Percentiles rank a stretch among this genome's conserved stretches.
Evolutionary conservation across 768 basidiomycete genomes (phyloP).

Genomic region (Suillus bovinus): DNA sequence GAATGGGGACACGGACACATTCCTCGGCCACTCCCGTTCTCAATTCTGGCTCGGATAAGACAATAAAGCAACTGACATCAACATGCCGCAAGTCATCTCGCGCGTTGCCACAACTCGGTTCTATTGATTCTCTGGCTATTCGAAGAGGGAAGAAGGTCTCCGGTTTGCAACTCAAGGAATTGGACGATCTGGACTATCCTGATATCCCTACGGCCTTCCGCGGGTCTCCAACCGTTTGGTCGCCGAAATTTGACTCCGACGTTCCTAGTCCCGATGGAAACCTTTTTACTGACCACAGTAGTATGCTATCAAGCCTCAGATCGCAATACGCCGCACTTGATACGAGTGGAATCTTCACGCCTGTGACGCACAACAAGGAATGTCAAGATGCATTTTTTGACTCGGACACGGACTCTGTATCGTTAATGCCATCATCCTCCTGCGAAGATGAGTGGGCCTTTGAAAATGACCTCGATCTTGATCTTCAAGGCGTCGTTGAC

Average conservation of each 20-base stretch:
- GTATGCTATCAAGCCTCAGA: slow-evolving; percentile 38
- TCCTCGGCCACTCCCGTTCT: slow-evolving; percentile 1
- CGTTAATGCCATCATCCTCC: slow-evolving; percentile 8
- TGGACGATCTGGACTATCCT: slow-evolving; percentile 34
- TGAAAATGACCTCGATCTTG: slow-evolving; percentile 28
- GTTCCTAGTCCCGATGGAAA: slow-evolving; percentile 7
- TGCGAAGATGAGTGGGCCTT: slow-evolving; percentile 40
- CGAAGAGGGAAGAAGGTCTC: slow-evolving; percentile 40
- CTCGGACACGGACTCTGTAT: not conserved
- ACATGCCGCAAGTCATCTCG: slow-evolving; percentile 3
- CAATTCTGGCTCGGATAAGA: slow-evolving; percentile 1
- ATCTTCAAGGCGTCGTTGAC: slow-evolving; percentile 14
- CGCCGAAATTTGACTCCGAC: slow-evolving; percentile 28
- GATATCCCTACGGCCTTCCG: slow-evolving; percentile 45
- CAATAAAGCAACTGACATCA: not conserved
- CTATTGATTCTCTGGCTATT: slow-evolving; percentile 33
- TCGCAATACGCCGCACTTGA: slow-evolving; percentile 32
- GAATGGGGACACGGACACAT: not conserved
- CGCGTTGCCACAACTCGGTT: slow-evolving; percentile 9
- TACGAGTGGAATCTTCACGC: slow-evolving; percentile 15
- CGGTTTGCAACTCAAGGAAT: slow-evolving; percentile 25
- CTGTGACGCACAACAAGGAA: slow-evolving; percentile 16
- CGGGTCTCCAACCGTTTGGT: slow-evolving; percentile 35
- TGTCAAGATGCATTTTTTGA: slow-evolving; percentile 9
- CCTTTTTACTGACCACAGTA: slow-evolving; percentile 31